These are phyloP conservation scores for Ricinus communis DNA, from an alignment of 345 rosid genomes.

Conservation along the genomic window DNA sequence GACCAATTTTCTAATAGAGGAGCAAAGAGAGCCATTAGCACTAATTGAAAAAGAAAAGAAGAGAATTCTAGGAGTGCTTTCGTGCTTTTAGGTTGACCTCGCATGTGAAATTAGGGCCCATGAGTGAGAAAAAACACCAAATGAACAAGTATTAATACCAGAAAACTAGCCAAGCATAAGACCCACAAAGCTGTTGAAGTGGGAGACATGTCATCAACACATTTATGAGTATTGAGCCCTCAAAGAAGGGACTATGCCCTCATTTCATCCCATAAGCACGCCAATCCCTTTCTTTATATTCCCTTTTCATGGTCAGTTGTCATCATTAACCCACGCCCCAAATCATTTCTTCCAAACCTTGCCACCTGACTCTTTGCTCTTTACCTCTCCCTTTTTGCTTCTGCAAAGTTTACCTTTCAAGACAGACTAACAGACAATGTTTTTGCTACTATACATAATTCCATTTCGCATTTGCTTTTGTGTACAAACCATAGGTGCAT, in stretches of 20 bases:
- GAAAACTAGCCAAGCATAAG: constrained; percentile 20
- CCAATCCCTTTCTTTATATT: constrained; percentile 25
- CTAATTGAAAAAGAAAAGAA: background rate
- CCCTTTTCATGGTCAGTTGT: constrained; percentile 19
- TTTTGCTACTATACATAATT: too few relatives aligned
- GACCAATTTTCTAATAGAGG: too few relatives aligned
- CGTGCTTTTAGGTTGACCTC: background rate
- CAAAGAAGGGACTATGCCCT: constrained; percentile 4
- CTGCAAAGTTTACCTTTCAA: constrained; percentile 6
- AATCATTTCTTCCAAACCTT: constrained; percentile 50
- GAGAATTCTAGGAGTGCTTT: background rate
- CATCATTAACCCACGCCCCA: constrained; percentile 50
- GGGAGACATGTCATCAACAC: constrained; percentile 46
- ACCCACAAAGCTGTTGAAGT: constrained; percentile 43
- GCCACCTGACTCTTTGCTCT: constrained; percentile 6
- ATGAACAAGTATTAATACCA: background rate
- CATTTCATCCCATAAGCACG: constrained; percentile 37
- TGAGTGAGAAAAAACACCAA: background rate
- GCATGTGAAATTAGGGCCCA: constrained; percentile 1
- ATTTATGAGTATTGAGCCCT: constrained; percentile 17
- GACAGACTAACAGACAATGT: background rate
- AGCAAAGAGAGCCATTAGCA: constrained; percentile 7
- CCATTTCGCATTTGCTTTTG: too few relatives aligned
- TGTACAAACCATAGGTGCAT: too few relatives aligned
- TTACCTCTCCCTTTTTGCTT: background rate